phyloP scores from a whole-genome alignment of 805 yeast species.

The Yamadazyma tumulicola region DNA sequence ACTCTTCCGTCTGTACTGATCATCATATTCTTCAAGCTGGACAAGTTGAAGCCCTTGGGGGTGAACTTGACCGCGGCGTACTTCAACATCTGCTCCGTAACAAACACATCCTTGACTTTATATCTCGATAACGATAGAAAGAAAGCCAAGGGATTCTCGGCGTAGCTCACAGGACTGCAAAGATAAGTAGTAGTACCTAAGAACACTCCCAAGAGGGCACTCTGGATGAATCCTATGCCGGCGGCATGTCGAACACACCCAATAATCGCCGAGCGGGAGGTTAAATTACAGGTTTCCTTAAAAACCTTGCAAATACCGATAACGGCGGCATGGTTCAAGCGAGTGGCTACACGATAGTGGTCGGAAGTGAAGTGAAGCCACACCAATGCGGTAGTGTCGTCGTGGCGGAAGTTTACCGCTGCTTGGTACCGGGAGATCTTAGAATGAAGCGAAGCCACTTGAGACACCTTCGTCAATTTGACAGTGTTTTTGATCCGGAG shows the following conservation, averaged over 20 bases:
- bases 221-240: slow-evolving; percentile 86
- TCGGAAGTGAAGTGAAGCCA: slow-evolving; percentile 75
- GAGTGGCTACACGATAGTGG: slow-evolving; percentile 58
- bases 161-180: slow-evolving; percentile 74
- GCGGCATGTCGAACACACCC: slow-evolving; percentile 83
- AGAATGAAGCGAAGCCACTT: slow-evolving; percentile 38
- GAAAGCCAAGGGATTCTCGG: slow-evolving; percentile 68
- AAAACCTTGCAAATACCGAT: slow-evolving; percentile 80
- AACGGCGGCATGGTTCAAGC: slow-evolving; percentile 57
- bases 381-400: slow-evolving; percentile 49
- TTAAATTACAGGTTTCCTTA: slow-evolving; percentile 87
- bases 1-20: slow-evolving; percentile 77
- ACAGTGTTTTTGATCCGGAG: slow-evolving; percentile 66
- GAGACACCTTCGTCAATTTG: slow-evolving; percentile 46
- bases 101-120: slow-evolving; percentile 80
- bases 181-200: slow-evolving; percentile 83
- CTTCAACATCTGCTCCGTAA: slow-evolving; percentile 78
- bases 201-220: slow-evolving; percentile 80
- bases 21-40: slow-evolving; percentile 76
- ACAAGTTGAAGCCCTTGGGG: slow-evolving; percentile 59
- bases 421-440: slow-evolving; percentile 44
- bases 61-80: slow-evolving; percentile 62
- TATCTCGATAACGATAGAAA: slow-evolving; percentile 68
- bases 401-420: slow-evolving; percentile 34
- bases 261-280: slow-evolving; percentile 65